These are phyloP conservation scores for Funneliformis geosporum DNA, from an alignment of 192 early-diverging fungal species.

Conservation along the genomic window DNA sequence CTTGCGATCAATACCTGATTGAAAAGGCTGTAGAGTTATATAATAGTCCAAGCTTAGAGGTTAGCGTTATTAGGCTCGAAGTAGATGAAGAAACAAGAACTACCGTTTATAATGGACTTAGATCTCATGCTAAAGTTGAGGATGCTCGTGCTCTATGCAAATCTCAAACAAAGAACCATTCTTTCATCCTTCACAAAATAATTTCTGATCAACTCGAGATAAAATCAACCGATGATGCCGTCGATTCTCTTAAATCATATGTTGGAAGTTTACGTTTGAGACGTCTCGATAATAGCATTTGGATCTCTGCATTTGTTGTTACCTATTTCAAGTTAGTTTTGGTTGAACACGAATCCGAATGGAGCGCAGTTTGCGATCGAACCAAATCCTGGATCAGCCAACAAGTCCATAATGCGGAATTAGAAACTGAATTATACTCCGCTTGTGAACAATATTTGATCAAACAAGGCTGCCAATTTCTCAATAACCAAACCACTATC, in stretches of 20 bases:
- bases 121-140: neutral
- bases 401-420: neutral
- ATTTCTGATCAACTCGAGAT: conserved; percentile 14
- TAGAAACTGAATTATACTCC: conserved; percentile 14
- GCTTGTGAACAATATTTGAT: conserved; percentile 16
- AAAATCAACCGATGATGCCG: neutral
- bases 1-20: neutral
- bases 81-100: neutral
- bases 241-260: neutral
- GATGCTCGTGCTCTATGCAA: neutral
- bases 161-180: neutral
- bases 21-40: neutral
- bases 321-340: conserved; percentile 3
- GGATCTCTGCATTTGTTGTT: conserved; percentile 8
- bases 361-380: neutral
- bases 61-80: neutral
- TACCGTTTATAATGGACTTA: neutral
- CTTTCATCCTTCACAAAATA: neutral
- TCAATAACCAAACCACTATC: neutral
- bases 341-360: neutral
- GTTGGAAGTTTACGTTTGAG: neutral
- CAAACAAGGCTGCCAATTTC: conserved; percentile 1
- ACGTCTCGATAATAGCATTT: neutral
- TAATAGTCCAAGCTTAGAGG: neutral
- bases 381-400: neutral